Conservation (phyloP, 768 basidiomycete genomes). For the Flagelloscypha sp. region DNA sequence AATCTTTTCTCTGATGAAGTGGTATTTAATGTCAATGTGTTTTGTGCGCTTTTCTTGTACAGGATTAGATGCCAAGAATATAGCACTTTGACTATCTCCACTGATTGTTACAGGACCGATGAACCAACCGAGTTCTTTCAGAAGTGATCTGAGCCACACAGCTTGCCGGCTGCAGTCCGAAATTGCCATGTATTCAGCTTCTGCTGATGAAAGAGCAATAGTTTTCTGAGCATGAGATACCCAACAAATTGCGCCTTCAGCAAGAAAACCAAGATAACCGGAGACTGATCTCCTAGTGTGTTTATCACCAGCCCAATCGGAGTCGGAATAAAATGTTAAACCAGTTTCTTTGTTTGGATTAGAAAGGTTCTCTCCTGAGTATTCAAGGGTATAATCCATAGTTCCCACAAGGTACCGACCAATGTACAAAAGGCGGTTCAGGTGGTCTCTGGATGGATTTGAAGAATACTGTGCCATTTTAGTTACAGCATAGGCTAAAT, state of each 20-base stretch:
- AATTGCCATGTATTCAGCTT: constrained; percentile 38
- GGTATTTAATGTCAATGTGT: constrained; percentile 34
- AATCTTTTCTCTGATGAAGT: constrained; percentile 29
- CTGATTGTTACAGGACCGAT: constrained; percentile 9
- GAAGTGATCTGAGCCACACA: constrained; percentile 17
- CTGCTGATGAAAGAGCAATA: constrained; percentile 21
- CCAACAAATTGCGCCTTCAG: constrained; percentile 14
- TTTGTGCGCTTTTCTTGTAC: constrained; percentile 27
- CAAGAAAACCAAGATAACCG: constrained; percentile 15
- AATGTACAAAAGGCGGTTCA: constrained; percentile 13
- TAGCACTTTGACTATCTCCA: constrained; percentile 31
- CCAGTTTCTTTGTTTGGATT: too few relatives aligned
- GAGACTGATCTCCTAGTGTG: constrained; percentile 15
- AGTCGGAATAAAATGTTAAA: constrained; percentile 15
- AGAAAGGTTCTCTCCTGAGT: too few relatives aligned
- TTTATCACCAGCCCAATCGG: constrained; percentile 24
- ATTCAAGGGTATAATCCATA: constrained; percentile 6
- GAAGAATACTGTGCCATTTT: constrained; percentile 14
- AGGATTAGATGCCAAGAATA: constrained; percentile 25
- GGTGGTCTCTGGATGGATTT: constrained; percentile 18
- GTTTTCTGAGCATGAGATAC: constrained; percentile 18
- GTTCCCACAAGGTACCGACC: constrained; percentile 16
- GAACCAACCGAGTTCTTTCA: constrained; percentile 13
- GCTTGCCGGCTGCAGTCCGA: constrained; percentile 19
- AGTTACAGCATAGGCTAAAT: constrained; percentile 16